phyloP scores from a whole-genome alignment of 768 basidiomycete genomes.

The Pisolithus albus region DNA sequence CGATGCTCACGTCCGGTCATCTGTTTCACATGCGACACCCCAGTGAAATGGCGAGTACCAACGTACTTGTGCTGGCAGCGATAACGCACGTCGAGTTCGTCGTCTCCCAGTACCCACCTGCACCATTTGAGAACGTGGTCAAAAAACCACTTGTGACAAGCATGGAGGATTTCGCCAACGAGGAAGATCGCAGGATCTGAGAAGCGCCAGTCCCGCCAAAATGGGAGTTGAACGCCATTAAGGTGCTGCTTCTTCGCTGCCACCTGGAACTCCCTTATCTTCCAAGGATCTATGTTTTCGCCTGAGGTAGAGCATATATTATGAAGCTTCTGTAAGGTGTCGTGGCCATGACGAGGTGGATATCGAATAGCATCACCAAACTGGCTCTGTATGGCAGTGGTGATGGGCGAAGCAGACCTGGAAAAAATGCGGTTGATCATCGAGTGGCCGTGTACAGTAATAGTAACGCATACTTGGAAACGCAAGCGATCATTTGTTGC shows the following conservation, averaged over 20 bases:
- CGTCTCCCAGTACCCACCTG: background rate
- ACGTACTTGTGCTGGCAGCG: conserved; percentile 4
- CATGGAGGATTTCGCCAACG: conserved; percentile 15
- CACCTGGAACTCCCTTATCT: conserved; percentile 19
- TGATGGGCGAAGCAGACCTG: background rate
- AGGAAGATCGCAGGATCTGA: conserved; percentile 15
- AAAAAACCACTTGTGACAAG: conserved; percentile 8
- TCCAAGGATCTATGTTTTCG: conserved; percentile 15
- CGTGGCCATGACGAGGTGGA: too few relatives aligned
- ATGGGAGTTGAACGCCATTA: conserved; percentile 24
- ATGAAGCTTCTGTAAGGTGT: background rate
- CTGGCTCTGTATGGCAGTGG: too few relatives aligned
- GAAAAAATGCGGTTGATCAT: background rate
- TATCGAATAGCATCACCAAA: too few relatives aligned
- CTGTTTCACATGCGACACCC: conserved; percentile 33
- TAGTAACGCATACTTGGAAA: too few relatives aligned
- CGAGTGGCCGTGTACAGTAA: too few relatives aligned
- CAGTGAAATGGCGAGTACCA: conserved; percentile 32
- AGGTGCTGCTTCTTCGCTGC: conserved; percentile 17
- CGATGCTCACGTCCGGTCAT: conserved; percentile 35
- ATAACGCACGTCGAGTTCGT: background rate
- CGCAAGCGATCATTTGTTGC: too few relatives aligned
- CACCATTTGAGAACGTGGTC: conserved; percentile 10
- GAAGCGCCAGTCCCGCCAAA: conserved; percentile 19
- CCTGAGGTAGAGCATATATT: conserved; percentile 1